A percentile compares a stretch with the other conserved stretches of the same genome.
phyloP scores from a whole-genome alignment of 2,329 filamentous ascomycete genomes.

The Daldinia sp. region DNA sequence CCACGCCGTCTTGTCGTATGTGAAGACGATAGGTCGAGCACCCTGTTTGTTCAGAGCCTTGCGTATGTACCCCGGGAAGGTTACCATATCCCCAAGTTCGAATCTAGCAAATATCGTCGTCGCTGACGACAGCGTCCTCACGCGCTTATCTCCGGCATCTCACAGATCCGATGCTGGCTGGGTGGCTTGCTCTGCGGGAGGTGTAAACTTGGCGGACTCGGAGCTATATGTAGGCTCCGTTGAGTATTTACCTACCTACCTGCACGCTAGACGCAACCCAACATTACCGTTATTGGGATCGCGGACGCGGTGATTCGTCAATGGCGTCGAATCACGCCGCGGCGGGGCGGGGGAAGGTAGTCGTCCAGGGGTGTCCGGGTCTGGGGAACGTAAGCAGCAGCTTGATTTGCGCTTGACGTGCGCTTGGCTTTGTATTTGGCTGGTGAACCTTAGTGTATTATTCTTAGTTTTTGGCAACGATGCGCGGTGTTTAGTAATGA shows the following conservation, averaged over 20 bases:
- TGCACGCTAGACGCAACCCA: slow-evolving; percentile 18
- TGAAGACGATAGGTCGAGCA: neutral
- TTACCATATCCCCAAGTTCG: neutral
- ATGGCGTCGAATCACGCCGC: slow-evolving; percentile 1
- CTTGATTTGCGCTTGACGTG: neutral
- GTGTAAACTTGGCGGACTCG: slow-evolving; percentile 17
- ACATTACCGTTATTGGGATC: slow-evolving; percentile 22
- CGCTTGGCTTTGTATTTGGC: neutral
- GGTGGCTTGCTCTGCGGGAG: slow-evolving; percentile 10
- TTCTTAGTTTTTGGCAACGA: neutral
- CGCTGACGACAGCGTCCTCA: slow-evolving; percentile 7
- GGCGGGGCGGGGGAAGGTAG: neutral
- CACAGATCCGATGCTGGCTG: neutral
- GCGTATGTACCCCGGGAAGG: too few species aligned
- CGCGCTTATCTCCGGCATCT: neutral
- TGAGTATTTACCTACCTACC: too few species aligned
- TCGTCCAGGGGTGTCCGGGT: neutral
- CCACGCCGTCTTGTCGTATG: slow-evolving; percentile 1
- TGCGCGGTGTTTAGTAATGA: neutral
- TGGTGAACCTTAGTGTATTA: neutral
- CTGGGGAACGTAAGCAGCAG: neutral
- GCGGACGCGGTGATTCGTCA: slow-evolving; percentile 23
- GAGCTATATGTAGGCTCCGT: neutral
- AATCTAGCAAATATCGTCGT: neutral
- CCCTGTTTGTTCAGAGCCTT: neutral